phyloP scores from a whole-genome alignment of 1,139 yeast genomes.

The Hyphopichia burtonii region DNA sequence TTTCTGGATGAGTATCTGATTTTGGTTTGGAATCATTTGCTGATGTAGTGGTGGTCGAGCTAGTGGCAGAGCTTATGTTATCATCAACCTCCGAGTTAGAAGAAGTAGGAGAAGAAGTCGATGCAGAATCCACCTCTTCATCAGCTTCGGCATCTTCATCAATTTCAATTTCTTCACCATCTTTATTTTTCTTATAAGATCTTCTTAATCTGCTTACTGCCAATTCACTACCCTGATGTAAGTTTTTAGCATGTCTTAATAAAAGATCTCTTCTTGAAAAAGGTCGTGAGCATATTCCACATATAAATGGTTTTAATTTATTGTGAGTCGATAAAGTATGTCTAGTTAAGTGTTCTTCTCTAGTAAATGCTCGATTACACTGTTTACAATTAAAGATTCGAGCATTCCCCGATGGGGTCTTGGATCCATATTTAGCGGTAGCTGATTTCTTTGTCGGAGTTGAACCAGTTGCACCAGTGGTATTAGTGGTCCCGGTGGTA shows the following conservation, averaged over 20 bases:
- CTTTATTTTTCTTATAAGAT: conserved; percentile 22
- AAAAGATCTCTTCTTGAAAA: conserved; percentile 30
- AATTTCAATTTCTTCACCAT: not conserved
- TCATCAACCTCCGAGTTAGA: not conserved
- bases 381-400: conserved; percentile 43
- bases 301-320: conserved; percentile 43
- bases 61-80: not conserved
- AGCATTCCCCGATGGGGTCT: conserved; percentile 47
- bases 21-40: not conserved
- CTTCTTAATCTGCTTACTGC: conserved; percentile 48
- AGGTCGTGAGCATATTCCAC: conserved; percentile 31
- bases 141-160: conserved; percentile 9
- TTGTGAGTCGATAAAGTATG: conserved; percentile 47
- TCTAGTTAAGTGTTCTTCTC: conserved; percentile 49
- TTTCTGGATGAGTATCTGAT: not conserved
- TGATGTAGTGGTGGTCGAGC: conserved; percentile 1
- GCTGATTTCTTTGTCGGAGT: not conserved
- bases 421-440: conserved; percentile 37
- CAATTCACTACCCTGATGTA: conserved; percentile 32
- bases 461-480: not conserved
- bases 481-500: not conserved
- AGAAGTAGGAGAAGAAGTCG: not conserved
- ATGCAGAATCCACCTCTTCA: conserved; percentile 7
- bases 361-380: conserved; percentile 46
- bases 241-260: conserved; percentile 31